These are phyloP conservation scores for Knoxdaviesia capensis DNA, from an alignment of 2,329 filamentous ascomycete species.

Conservation along the genomic window DNA sequence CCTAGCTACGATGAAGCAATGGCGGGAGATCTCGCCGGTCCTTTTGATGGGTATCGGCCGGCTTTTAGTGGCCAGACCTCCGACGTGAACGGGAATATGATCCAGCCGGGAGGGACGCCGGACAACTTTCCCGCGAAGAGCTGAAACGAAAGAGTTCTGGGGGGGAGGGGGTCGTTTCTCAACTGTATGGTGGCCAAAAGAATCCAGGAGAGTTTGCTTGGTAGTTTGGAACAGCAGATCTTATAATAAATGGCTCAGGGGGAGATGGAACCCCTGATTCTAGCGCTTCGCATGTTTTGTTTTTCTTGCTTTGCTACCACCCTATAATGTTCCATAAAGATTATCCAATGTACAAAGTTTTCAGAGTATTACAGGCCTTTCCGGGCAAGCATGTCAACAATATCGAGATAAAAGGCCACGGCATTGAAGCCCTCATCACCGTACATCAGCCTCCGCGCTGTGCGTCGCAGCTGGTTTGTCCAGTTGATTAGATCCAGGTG, in stretches of 20 bases:
- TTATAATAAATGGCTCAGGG: too few relatives aligned
- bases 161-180: too few relatives aligned
- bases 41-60: constrained; percentile 45
- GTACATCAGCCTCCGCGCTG: constrained; percentile 29
- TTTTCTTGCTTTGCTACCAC: neutral
- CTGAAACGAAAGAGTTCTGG: too few relatives aligned
- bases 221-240: too few relatives aligned
- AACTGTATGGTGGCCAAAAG: too few relatives aligned
- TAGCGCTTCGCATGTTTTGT: neutral
- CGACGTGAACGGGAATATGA: constrained; percentile 22
- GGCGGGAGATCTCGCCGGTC: constrained; percentile 50
- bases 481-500: constrained; percentile 50
- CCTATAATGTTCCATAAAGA: neutral
- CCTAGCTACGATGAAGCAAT: constrained; percentile 91
- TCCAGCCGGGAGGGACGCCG: too few relatives aligned
- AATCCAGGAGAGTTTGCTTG: too few relatives aligned
- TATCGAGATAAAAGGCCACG: constrained; percentile 44
- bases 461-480: constrained; percentile 39
- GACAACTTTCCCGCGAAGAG: too few relatives aligned
- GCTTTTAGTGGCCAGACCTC: constrained; percentile 46
- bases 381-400: constrained; percentile 51
- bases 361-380: constrained; percentile 26
- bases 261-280: neutral
- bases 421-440: constrained; percentile 41
- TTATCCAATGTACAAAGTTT: neutral